phyloP scores from a whole-genome alignment of 1,284 basidiomycete species.

The Farysia itapuensis region DNA sequence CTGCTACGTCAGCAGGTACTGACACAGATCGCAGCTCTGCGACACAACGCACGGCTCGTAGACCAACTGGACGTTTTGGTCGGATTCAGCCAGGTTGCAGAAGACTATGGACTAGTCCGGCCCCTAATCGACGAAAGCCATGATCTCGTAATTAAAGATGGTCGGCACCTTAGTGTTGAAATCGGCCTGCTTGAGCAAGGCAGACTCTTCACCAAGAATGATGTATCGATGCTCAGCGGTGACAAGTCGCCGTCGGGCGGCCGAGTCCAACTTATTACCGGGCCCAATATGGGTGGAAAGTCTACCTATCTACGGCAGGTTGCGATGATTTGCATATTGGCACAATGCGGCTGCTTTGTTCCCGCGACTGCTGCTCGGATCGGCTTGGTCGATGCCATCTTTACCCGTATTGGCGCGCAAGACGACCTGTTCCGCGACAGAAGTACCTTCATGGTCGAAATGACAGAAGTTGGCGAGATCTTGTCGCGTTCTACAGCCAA shows the following conservation, averaged over 20 bases:
- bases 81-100: slow-evolving; percentile 79
- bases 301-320: slow-evolving; percentile 89
- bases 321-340: slow-evolving; percentile 85
- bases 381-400: slow-evolving; percentile 86
- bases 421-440: slow-evolving; percentile 90
- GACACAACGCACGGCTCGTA: slow-evolving; percentile 75
- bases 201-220: slow-evolving; percentile 67
- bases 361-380: slow-evolving; percentile 78
- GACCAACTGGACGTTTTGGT: slow-evolving; percentile 87
- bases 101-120: slow-evolving; percentile 74
- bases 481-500: slow-evolving; percentile 68
- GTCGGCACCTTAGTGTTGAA: slow-evolving; percentile 91
- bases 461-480: slow-evolving; percentile 64
- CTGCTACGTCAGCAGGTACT: slow-evolving; percentile 42
- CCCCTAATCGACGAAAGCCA: slow-evolving; percentile 69
- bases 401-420: slow-evolving; percentile 91
- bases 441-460: slow-evolving; percentile 81
- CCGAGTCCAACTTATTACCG: slow-evolving; percentile 76
- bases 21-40: slow-evolving; percentile 38
- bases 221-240: slow-evolving; percentile 61
- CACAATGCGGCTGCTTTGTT: slow-evolving; percentile 89
- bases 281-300: slow-evolving; percentile 93
- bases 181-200: slow-evolving; percentile 72
- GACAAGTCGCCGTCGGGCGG: no score
- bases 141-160: slow-evolving; percentile 69